phyloP scores from a whole-genome alignment of 2,329 filamentous ascomycete species.

The Fusarium anguioides region DNA sequence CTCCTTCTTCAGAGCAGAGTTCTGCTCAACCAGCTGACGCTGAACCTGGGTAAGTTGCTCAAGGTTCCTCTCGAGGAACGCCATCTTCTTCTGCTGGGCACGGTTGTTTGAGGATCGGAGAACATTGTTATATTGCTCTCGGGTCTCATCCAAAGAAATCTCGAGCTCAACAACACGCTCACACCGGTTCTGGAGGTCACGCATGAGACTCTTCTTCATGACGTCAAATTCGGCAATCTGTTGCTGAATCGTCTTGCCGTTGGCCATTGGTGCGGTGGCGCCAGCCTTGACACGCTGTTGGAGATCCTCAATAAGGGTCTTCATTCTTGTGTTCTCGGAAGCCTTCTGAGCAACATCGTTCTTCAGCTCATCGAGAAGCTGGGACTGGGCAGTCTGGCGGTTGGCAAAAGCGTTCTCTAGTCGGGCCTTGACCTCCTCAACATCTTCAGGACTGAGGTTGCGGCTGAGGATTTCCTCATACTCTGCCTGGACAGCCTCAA shows the following conservation, averaged over 20 bases:
- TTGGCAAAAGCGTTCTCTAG: constrained; percentile 81
- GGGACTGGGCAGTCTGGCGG: constrained; percentile 77
- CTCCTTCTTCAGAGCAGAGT: constrained; percentile 97
- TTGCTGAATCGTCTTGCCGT: constrained; percentile 94
- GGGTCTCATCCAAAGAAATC: constrained; percentile 95
- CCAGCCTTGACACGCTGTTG: constrained; percentile 78
- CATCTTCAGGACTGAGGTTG: constrained; percentile 81
- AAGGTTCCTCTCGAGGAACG: constrained; percentile 96
- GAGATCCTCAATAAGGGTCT: constrained; percentile 81
- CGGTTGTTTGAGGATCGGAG: constrained; percentile 96
- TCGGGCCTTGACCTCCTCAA: constrained; percentile 84
- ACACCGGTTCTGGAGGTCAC: constrained; percentile 96
- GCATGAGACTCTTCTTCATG: constrained; percentile 99
- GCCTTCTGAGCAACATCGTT: constrained; percentile 79
- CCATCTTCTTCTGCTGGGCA: constrained; percentile 99
- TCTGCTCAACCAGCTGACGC: constrained; percentile 97
- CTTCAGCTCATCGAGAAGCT: constrained; percentile 81
- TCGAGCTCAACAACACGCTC: constrained; percentile 98
- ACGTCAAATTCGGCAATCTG: constrained; percentile 98
- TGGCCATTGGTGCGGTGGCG: constrained; percentile 69
- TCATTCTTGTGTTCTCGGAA: constrained; percentile 84
- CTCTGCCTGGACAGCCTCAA: constrained; percentile 79
- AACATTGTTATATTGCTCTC: constrained; percentile 99
- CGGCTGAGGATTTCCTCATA: constrained; percentile 85
- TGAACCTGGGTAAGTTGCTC: constrained; percentile 98